phyloP scores from a whole-genome alignment of 495 filamentous ascomycete genomes.

The Neurospora sublineolata region DNA sequence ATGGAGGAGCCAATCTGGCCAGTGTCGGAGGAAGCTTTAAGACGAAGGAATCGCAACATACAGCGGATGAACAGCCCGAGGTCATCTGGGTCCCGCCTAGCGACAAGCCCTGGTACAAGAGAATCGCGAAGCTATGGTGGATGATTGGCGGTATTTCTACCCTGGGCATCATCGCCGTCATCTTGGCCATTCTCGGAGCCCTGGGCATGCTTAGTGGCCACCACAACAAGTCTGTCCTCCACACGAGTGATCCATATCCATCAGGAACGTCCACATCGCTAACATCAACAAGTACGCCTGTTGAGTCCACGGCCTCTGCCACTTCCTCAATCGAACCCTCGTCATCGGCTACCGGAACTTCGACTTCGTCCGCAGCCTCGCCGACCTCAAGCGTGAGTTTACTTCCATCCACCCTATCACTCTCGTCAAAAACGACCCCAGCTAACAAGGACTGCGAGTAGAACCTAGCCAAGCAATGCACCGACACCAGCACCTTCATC shows the following conservation, averaged over 20 bases:
- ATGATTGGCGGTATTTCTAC: constrained; percentile 5
- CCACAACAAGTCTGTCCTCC: constrained; percentile 5
- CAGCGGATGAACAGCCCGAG: not conserved
- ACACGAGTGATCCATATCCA: not conserved
- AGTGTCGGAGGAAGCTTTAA: not conserved
- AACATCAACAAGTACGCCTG: constrained; percentile 5
- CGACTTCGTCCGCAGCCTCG: not conserved
- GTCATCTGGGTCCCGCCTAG: constrained; percentile 10
- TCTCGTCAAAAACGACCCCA: not conserved
- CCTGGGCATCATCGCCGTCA: constrained; percentile 14
- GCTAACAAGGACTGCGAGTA: not conserved
- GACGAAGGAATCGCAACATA: constrained; percentile 5
- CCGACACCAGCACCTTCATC: constrained; percentile 9
- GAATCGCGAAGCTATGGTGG: constrained; percentile 10
- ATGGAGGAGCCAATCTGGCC: constrained; percentile 1
- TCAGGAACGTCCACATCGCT: constrained; percentile 1
- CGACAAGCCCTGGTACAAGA: constrained; percentile 16
- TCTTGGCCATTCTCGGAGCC: constrained; percentile 20
- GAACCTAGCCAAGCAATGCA: constrained; percentile 3
- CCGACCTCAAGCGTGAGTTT: constrained; percentile 5
- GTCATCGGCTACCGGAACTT: constrained; percentile 1
- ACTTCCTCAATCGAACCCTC: not conserved
- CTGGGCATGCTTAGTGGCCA: constrained; percentile 7
- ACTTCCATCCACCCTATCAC: not conserved
- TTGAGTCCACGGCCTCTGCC: not conserved